A percentile compares a stretch with the other conserved stretches of the same genome.
Conservation (phyloP, 345 rosid species). For the Passiflora organensis region DNA sequence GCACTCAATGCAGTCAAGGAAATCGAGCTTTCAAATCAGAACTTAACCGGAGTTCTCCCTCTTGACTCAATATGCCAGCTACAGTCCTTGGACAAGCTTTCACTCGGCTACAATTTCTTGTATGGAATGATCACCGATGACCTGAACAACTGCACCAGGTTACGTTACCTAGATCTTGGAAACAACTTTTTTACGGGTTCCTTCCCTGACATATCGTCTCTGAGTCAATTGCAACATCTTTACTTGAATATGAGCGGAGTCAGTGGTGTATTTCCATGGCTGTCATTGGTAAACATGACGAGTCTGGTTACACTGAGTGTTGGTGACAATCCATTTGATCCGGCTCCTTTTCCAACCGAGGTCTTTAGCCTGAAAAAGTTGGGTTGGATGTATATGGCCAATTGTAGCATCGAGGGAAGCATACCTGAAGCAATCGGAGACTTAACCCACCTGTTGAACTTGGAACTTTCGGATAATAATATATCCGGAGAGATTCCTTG, state of each 20-base stretch:
- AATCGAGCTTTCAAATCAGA: conserved; percentile 56
- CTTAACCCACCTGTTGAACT: conserved; percentile 43
- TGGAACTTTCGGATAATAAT: conserved; percentile 50
- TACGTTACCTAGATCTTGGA: conserved; percentile 67
- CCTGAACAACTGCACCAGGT: conserved; percentile 43
- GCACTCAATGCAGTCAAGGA: conserved; percentile 39
- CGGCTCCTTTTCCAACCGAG: conserved; percentile 42
- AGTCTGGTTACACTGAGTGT: conserved; percentile 50
- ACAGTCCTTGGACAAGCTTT: conserved; percentile 48
- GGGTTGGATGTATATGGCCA: conserved; percentile 56
- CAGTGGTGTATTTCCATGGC: conserved; percentile 67
- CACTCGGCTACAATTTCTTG: conserved; percentile 59
- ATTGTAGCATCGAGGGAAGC: conserved; percentile 52
- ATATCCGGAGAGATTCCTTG: conserved; percentile 56
- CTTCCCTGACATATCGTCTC: conserved; percentile 54
- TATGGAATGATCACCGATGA: conserved; percentile 35
- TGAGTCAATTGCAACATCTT: conserved; percentile 44
- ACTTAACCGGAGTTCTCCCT: conserved; percentile 44
- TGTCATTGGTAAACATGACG: conserved; percentile 46
- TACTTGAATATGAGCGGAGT: conserved; percentile 57
- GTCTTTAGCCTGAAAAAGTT: conserved; percentile 44
- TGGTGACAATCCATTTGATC: conserved; percentile 59
- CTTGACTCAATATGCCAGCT: conserved; percentile 56
- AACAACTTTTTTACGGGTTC: conserved; percentile 57
- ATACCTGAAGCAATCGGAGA: conserved; percentile 60